Conservation (phyloP, 2,329 filamentous ascomycete genomes). For the Xylariomycetidae sp. region DNA sequence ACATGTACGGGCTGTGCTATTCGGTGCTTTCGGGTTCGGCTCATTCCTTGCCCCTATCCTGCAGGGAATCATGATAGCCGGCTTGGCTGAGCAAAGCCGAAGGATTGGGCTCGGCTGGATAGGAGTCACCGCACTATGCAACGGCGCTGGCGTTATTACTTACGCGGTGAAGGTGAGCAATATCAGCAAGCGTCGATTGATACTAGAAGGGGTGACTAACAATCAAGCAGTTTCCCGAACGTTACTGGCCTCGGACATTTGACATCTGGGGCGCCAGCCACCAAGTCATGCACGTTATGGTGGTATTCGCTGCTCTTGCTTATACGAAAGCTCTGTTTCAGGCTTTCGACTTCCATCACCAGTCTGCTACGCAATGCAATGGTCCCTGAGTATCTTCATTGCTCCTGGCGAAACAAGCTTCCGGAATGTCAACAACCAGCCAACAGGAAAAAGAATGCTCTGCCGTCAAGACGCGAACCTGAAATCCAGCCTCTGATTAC, state of each 20-base stretch:
- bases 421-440: too few relatives aligned
- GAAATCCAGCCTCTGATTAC: constrained; percentile 41
- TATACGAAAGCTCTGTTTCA: constrained; percentile 3
- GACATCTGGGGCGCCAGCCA: constrained; percentile 7
- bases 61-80: constrained; percentile 31
- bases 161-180: constrained; percentile 31
- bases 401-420: too few relatives aligned
- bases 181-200: background rate
- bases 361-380: background rate
- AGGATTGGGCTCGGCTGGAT: constrained; percentile 38
- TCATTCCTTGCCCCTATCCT: constrained; percentile 35
- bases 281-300: constrained; percentile 5
- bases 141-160: constrained; percentile 31
- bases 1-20: constrained; percentile 35
- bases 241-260: constrained; percentile 2
- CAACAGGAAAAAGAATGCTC: too few relatives aligned
- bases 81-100: constrained; percentile 27
- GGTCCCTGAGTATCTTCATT: too few relatives aligned
- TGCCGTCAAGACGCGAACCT: constrained; percentile 31
- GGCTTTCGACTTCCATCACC: constrained; percentile 31
- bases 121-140: constrained; percentile 30
- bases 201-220: background rate
- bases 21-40: constrained; percentile 33
- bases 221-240: constrained; percentile 2
- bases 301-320: constrained; percentile 3